Evolutionary conservation across 352 stramenopile genomes (phyloP), one percentile per base, ranked within the genome.

Genomic region (Salisapilia sapeloensis): DNA sequence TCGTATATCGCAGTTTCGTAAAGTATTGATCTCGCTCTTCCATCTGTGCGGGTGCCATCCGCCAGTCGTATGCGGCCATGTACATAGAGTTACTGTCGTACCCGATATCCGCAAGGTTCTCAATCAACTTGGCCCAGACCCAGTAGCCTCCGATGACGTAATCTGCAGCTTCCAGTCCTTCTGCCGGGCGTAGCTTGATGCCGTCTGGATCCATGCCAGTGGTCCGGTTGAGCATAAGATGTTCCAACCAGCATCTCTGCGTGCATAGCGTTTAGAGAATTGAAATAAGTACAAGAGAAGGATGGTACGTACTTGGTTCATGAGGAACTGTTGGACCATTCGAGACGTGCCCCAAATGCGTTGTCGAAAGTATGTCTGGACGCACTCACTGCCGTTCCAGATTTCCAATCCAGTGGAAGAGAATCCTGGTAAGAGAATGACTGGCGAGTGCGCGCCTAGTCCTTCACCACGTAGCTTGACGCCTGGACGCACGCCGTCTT

Each of bases 111-210:
- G 79, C 79, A 30, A 93, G 43, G 43, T 90, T 92, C 50, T 91
- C 67, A 40, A 93, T 76, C 33, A 93, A 52, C 39, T 95, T 95
- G 14, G 62, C 64, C 84, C 84, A 97, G 22, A 97, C 86, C 87
- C 85, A 97, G 60, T 93, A 97, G 18, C 71, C 85, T 6, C 69
- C 76, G 35, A 96, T 92, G 30, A 97, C 69, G 40, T 94, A 96
- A 45, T 97, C 92, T 6, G 89, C 89, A 1, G 83, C 84, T 44
- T 93, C 79, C 17, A 97, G 75, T 1, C 87, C 87, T 29, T 70
- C 67, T 9, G 89, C 82, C 0, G 85, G 48, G 1, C 77, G 72
- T 6, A 89, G 41, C 25, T 69, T 80, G 37, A 87, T 66, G 8
- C 62, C 74, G 12, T 76, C 52, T 0, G 87, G 87, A 45, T 97